These are phyloP conservation scores for Eutrema salsugineum DNA, from an alignment of 441 rosid genomes.

Conservation along the genomic window DNA sequence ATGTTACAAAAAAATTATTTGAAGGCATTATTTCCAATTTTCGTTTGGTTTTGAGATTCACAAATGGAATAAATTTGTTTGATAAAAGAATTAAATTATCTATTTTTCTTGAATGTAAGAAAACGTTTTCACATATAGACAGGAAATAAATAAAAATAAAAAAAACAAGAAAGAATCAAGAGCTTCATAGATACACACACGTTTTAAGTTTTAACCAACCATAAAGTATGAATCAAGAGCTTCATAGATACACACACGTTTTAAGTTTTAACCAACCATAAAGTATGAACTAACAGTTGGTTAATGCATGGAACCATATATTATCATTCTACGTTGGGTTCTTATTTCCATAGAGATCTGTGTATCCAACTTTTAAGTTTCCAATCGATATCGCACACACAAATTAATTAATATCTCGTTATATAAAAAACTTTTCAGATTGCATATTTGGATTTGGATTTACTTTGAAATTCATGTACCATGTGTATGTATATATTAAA, in stretches of 20 bases:
- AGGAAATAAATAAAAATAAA: background rate
- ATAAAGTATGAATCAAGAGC: slow-evolving; percentile 16
- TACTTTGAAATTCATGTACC: background rate
- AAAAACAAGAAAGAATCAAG: background rate
- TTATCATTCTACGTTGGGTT: slow-evolving; percentile 19
- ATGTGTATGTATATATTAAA: background rate
- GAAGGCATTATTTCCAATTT: background rate
- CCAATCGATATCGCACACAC: background rate
- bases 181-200: slow-evolving; percentile 15
- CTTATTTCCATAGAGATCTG: background rate
- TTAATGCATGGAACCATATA: slow-evolving; percentile 26
- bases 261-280: slow-evolving; percentile 17
- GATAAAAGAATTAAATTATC: background rate
- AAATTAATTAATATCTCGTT: background rate
- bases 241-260: slow-evolving; percentile 22
- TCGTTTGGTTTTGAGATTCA: background rate
- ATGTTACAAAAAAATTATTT: background rate
- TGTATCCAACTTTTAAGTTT: slow-evolving; percentile 9
- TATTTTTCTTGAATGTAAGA: background rate
- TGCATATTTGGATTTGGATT: background rate
- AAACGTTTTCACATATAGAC: background rate
- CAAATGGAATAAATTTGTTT: background rate
- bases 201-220: slow-evolving; percentile 19
- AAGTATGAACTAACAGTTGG: slow-evolving; percentile 24
- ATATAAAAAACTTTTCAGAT: slow-evolving; percentile 4